Conservation (phyloP, 2,329 filamentous ascomycete species). For the Aspergillus flavus region DNA sequence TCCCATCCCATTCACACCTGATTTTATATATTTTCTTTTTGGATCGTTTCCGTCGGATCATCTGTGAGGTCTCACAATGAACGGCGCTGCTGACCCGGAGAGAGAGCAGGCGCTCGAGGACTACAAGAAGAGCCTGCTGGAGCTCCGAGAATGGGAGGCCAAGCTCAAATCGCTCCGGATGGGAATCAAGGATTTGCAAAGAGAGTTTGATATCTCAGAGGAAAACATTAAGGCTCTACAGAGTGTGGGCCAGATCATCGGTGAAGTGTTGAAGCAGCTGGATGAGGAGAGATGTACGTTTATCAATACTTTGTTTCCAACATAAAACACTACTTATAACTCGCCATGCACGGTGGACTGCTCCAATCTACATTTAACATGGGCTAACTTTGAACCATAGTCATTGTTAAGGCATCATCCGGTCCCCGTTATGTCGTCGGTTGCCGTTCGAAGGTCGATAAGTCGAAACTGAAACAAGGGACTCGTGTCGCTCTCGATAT, state of each 20-base stretch:
- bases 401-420: constrained; percentile 97
- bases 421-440: constrained; percentile 97
- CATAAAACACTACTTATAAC: neutral
- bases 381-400: constrained; percentile 51
- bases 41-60: neutral
- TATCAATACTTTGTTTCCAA: neutral
- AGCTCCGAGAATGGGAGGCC: constrained; percentile 97
- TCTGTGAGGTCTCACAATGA: constrained; percentile 33
- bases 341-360: neutral
- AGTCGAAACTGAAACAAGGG: constrained; percentile 94
- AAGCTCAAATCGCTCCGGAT: constrained; percentile 93
- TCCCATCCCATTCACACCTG: neutral
- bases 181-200: constrained; percentile 94
- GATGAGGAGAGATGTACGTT: constrained; percentile 95
- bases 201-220: constrained; percentile 94
- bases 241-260: constrained; percentile 98
- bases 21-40: constrained; percentile 1
- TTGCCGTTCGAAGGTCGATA: constrained; percentile 98
- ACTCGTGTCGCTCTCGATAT: constrained; percentile 97
- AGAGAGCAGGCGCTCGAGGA: constrained; percentile 71
- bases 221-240: constrained; percentile 99
- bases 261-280: constrained; percentile 96
- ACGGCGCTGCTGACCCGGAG: constrained; percentile 53
- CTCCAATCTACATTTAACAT: neutral
- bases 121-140: constrained; percentile 80